Conservation (phyloP, 2,329 filamentous ascomycete species). For the Sclerotinia sclerotiorum region DNA sequence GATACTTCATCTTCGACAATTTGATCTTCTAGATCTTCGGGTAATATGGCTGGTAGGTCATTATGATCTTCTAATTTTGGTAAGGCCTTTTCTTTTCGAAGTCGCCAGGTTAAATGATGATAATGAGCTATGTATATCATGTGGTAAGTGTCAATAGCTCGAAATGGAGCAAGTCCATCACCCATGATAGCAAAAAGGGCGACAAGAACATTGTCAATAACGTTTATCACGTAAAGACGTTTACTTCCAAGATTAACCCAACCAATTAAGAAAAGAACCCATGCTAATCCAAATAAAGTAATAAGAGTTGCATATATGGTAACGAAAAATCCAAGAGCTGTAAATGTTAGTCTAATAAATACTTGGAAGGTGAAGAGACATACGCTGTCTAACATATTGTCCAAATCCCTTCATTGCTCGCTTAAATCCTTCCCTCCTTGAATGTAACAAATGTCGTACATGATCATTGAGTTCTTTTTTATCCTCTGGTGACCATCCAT, state of each 20-base stretch:
- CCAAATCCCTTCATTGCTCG: slow-evolving; percentile 76
- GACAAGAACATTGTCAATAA: slow-evolving; percentile 70
- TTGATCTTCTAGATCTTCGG: slow-evolving; percentile 37
- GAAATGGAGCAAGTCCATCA: slow-evolving; percentile 71
- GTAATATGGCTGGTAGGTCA: slow-evolving; percentile 51
- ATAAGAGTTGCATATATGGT: slow-evolving; percentile 81
- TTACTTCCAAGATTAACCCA: slow-evolving; percentile 80
- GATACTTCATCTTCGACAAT: slow-evolving; percentile 49
- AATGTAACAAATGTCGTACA: slow-evolving; percentile 85
- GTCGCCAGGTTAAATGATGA: slow-evolving; percentile 60
- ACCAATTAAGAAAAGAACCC: slow-evolving; percentile 88
- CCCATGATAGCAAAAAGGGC: slow-evolving; percentile 70
- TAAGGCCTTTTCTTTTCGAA: slow-evolving; percentile 56
- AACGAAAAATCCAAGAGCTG: slow-evolving; percentile 76
- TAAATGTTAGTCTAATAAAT: slow-evolving; percentile 25
- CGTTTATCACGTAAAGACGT: slow-evolving; percentile 67
- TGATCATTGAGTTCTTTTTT: slow-evolving; percentile 77
- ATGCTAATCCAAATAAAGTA: slow-evolving; percentile 80
- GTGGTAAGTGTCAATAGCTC: slow-evolving; percentile 80
- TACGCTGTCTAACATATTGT: slow-evolving; percentile 71
- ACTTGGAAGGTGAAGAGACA: slow-evolving; percentile 39
- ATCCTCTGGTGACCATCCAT: slow-evolving; percentile 74
- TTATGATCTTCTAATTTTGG: slow-evolving; percentile 60
- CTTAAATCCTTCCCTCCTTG: slow-evolving; percentile 75
- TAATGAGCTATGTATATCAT: slow-evolving; percentile 67